Conservation (phyloP, 1,284 basidiomycete species). For the Rhodotorula mucilaginosa region DNA sequence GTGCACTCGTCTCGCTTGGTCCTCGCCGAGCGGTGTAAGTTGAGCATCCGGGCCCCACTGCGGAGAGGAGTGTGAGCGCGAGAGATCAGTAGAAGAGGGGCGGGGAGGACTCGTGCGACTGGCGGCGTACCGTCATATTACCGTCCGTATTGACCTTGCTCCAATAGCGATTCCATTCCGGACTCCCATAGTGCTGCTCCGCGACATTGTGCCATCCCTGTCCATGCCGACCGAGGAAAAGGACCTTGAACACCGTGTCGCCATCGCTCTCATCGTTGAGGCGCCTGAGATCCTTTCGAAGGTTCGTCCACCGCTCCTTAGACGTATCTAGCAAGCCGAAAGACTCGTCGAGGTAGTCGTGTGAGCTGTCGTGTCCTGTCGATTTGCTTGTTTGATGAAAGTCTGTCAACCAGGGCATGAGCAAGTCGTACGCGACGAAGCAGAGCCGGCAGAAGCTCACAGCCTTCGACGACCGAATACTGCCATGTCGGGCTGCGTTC, state of each 20-base stretch:
- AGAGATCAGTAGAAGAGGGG: background rate
- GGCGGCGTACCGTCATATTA: conserved; percentile 55
- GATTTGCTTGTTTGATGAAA: background rate
- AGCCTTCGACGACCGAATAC: background rate
- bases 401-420: background rate
- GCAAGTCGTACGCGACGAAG: background rate
- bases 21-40: conserved; percentile 64
- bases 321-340: conserved; percentile 62
- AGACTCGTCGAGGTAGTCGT: conserved; percentile 44
- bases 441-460: background rate
- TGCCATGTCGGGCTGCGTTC: background rate
- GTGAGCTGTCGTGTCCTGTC: background rate
- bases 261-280: conserved; percentile 55
- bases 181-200: conserved; percentile 65
- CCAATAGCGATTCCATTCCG: conserved; percentile 56
- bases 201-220: conserved; percentile 69
- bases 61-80: background rate
- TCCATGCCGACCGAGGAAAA: conserved; percentile 68
- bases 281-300: conserved; percentile 52
- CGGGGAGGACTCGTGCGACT: too few species aligned
- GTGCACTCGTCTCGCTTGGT: conserved; percentile 62
- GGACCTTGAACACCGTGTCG: conserved; percentile 59
- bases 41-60: conserved; percentile 64
- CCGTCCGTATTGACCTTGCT: conserved; percentile 67
- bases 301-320: conserved; percentile 56